phyloP scores from a whole-genome alignment of 495 filamentous ascomycete genomes.

The Hyphodiscus hymeniophilus region DNA sequence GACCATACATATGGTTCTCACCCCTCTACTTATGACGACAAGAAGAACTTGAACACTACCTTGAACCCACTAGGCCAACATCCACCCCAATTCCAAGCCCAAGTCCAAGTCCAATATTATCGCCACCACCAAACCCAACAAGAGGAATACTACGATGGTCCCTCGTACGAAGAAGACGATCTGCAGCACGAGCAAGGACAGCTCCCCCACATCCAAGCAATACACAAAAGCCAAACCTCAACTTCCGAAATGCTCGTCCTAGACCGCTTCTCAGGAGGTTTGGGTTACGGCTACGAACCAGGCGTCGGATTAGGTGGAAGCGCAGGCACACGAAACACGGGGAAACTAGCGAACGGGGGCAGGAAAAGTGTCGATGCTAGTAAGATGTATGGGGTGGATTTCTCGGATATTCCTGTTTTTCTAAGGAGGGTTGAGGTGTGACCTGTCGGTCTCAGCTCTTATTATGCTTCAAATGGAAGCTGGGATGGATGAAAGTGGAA shows the following conservation, averaged over 20 bases:
- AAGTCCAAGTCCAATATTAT: background rate
- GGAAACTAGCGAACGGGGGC: background rate
- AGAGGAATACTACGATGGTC: background rate
- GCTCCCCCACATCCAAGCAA: background rate
- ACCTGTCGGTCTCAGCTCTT: too few relatives aligned
- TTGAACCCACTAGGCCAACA: background rate
- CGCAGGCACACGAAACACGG: constrained; percentile 8
- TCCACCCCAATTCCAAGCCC: background rate
- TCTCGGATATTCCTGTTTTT: constrained; percentile 11
- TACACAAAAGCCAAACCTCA: constrained; percentile 2
- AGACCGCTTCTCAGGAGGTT: constrained; percentile 9
- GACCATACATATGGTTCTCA: constrained; percentile 1
- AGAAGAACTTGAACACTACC: background rate
- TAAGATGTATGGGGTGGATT: constrained; percentile 13
- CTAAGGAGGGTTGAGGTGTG: constrained; percentile 12
- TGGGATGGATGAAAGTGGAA: too few relatives aligned
- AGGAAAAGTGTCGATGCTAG: constrained; percentile 5
- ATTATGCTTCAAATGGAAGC: too few relatives aligned
- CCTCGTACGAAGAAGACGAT: background rate
- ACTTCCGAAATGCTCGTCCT: constrained; percentile 16
- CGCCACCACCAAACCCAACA: background rate
- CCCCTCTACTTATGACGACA: background rate
- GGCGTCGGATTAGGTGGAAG: constrained; percentile 8
- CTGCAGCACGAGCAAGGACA: background rate
- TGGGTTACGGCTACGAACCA: constrained; percentile 11